Evolutionary conservation across 345 rosid species (phyloP), one percentile per base, ranked within the genome.

Genomic region (Eucalyptus sp.): DNA sequence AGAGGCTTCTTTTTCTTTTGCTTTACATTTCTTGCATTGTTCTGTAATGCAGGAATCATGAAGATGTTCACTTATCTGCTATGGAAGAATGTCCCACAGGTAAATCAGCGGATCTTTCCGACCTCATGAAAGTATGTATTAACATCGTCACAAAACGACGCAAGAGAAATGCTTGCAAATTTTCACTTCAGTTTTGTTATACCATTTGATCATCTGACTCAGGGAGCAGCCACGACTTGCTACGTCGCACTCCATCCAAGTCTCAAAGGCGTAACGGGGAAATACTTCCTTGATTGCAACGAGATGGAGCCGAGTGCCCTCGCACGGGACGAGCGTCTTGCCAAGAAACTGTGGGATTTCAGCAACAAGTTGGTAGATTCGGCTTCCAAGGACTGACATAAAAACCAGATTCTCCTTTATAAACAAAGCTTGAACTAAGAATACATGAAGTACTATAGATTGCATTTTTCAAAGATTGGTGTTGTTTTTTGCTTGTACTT

Each of bases 191-290:
- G 41, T 51, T 51, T 31, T 25, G 44, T 50, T 16, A 41, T 27
- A 31, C 24, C 13, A 46, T 22, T 22, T 49, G 46, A 16, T 11
- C 44, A 27, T 54, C 60, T 10, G 31, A 46, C 25, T 25, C 91
- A 97, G 99, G 99, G 99, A 64, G 99, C 99, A 76, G 99, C 99
- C 24, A 97, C 99, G 27, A 94, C 97, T 43, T 98, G 99, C 93
- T 96, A 96, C 87, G 96, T 91, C 1, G 99, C 99, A 9, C 93
- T 98, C 11, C 97, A 97, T 87, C 99, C 97, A 44, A 91, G 88
- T 18, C 33, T 97, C 91, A 92, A 92, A 89, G 97, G 96, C 17
- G 97, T 94, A 20, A 94, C 91, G 2, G 97, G 98, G 64, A 96
- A 95, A 50, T 98, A 98, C 93, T 97, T 90, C 90, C 91, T 89